Base-by-base conservation (phyloP, 1,284 basidiomycete genomes). In the Sporisorium iseilematis-ciliati region DNA sequence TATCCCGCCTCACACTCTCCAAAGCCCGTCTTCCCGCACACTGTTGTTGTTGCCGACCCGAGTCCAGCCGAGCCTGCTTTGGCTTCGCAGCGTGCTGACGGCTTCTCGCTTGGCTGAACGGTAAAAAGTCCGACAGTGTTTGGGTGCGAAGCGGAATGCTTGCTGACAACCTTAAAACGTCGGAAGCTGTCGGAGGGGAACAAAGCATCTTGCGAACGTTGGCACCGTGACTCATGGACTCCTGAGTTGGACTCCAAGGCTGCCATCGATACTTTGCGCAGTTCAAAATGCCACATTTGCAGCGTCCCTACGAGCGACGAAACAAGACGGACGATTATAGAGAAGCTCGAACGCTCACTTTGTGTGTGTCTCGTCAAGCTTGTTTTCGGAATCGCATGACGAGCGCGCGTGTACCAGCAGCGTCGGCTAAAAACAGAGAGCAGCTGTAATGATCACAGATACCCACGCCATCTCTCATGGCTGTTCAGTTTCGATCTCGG, bases 401-500 rank as follows among this genome's bases (percentile, higher is more conserved):
- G 46, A 25, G 43, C 21, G 43, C 43, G 21, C 41, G 21, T 33
- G 33, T 33, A 33, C 33, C 33, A n/a, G n/a, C 6, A 33, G 33
- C 7, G 43, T 45, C 43, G 43, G 43, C 43, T 45, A 45, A 45
- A 45, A 25, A 6, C 7, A 5, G 4, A 21, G 4, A 43, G 10
- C 21, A 10, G 21, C 21, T 45, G 23, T 21, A 8, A n/a, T 43
- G 42, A 23, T 11, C n/a, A 40, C 16, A 20, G 2, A n/a, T 41
- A 20, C 4, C 40, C 40, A 14, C 26, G n/a, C 29, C 33, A 33
- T 11, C n/a, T n/a, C n/a, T n/a, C n/a, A n/a, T n/a, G n/a, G n/a
- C n/a, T n/a, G n/a, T n/a, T n/a, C n/a, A n/a, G 33, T 1, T 35
- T 52, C 50, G 50, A 52, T 52, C 50, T 52, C 33, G 50, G 50